Conservation (phyloP, 495 filamentous ascomycete genomes). For the Talaromyces stipitatus region DNA sequence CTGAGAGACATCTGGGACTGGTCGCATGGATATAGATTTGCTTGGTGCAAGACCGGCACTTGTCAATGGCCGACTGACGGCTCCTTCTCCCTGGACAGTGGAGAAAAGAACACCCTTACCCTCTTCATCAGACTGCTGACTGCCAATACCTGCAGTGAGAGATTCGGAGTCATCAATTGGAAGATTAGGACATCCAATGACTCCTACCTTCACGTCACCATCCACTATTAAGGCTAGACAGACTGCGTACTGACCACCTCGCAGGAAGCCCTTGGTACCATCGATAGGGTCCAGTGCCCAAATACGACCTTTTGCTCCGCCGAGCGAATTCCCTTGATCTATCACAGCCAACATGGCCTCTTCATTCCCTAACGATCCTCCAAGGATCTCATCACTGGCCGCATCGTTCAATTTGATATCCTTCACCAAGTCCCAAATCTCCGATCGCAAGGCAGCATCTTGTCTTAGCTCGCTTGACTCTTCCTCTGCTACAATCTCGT, state of each 20-base stretch:
- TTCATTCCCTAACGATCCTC: conserved; percentile 60
- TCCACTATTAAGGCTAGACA: conserved; percentile 87
- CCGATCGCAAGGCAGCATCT: conserved; percentile 54
- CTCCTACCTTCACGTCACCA: conserved; percentile 90
- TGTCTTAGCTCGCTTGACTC: conserved; percentile 70
- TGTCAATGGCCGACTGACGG: conserved; percentile 63
- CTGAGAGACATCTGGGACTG: conserved; percentile 60
- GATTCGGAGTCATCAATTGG: conserved; percentile 70
- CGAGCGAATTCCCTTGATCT: conserved; percentile 72
- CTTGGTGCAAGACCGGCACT: conserved; percentile 48
- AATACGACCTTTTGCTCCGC: conserved; percentile 74
- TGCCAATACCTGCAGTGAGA: conserved; percentile 57
- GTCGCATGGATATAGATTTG: conserved; percentile 68
- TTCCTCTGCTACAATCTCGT: conserved; percentile 93
- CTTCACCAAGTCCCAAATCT: conserved; percentile 78
- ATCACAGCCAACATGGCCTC: conserved; percentile 80
- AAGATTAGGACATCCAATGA: conserved; percentile 90
- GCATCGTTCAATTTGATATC: conserved; percentile 63
- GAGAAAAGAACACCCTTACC: conserved; percentile 78
- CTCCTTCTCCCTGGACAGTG: conserved; percentile 67
- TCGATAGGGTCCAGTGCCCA: conserved; percentile 98
- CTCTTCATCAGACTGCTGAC: conserved; percentile 56
- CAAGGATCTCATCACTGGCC: conserved; percentile 56
- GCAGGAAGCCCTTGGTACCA: conserved; percentile 92
- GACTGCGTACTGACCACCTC: conserved; percentile 97